Evolutionary conservation across 2,329 filamentous ascomycete species (phyloP).

Genomic region (Ophiosphaerella herpotricha): DNA sequence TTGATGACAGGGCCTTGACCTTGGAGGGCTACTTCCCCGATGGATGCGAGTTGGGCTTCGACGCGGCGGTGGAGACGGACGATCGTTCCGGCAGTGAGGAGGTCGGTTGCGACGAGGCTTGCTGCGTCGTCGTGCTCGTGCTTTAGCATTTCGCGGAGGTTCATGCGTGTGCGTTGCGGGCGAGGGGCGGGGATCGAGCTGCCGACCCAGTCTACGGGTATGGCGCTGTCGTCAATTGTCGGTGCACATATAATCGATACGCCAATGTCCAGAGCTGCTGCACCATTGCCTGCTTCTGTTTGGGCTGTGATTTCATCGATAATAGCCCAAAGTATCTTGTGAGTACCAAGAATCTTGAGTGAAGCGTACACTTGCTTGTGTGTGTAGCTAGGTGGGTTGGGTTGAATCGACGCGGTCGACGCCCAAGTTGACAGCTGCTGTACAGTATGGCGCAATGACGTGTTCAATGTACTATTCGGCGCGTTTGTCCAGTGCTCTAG

Average conservation of each 20-base stretch:
- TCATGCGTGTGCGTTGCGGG: conserved; percentile 50
- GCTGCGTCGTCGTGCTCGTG: conserved; percentile 63
- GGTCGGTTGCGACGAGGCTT: conserved; percentile 61
- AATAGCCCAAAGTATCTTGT: conserved; percentile 63
- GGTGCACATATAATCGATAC: conserved; percentile 72
- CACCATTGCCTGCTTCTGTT: conserved; percentile 62
- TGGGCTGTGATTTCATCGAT: conserved; percentile 70
- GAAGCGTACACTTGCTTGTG: conserved; percentile 70
- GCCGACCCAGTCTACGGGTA: conserved; percentile 41
- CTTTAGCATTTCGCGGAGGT: conserved; percentile 64
- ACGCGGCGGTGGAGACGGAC: conserved; percentile 67
- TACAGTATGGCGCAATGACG: conserved; percentile 64
- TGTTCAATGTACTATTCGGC: conserved; percentile 60
- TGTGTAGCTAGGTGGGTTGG: conserved; percentile 67
- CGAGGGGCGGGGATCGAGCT: conserved; percentile 31
- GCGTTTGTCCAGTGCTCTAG: conserved; percentile 69
- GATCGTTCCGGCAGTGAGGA: conserved; percentile 62
- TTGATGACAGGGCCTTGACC: conserved; percentile 30
- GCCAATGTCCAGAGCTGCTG: conserved; percentile 70
- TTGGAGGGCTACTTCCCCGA: conserved; percentile 29
- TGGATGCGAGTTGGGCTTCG: conserved; percentile 62
- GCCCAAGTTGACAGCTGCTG: conserved; percentile 71
- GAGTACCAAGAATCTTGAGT: conserved; percentile 65
- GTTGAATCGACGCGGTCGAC: conserved; percentile 53
- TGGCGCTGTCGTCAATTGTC: conserved; percentile 45